Percentiles rank a stretch among this genome's conserved stretches.
These are phyloP conservation scores for Geotrichum citri-aurantii DNA, from an alignment of 1,139 yeast genomes.

Conservation along the genomic window DNA sequence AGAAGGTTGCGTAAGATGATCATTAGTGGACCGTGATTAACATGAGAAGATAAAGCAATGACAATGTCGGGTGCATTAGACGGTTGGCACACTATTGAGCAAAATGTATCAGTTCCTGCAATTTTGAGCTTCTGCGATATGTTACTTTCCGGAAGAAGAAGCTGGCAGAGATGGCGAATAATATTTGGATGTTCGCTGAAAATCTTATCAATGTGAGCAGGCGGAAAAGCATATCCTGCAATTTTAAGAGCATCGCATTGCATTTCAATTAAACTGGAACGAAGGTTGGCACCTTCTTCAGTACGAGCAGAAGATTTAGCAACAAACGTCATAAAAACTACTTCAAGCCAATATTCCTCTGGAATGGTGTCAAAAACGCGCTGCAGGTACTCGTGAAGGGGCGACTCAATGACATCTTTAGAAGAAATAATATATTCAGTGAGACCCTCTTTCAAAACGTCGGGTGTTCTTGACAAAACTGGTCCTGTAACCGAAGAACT, in stretches of 20 bases:
- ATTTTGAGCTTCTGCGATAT: constrained; percentile 47
- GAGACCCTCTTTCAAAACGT: constrained; percentile 27
- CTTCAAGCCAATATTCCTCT: constrained; percentile 55
- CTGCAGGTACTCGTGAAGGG: constrained; percentile 57
- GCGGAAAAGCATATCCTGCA: constrained; percentile 46
- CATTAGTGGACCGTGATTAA: constrained; percentile 76
- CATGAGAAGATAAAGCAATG: constrained; percentile 82
- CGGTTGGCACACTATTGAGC: constrained; percentile 62
- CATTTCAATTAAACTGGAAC: constrained; percentile 55
- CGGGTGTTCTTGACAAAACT: background rate
- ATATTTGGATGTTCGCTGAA: constrained; percentile 74
- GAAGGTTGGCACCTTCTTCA: constrained; percentile 47
- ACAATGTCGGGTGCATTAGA: constrained; percentile 74
- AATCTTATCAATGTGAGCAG: constrained; percentile 51
- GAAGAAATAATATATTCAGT: constrained; percentile 25
- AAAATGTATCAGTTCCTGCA: constrained; percentile 63
- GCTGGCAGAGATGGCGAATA: constrained; percentile 62
- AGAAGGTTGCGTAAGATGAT: constrained; percentile 62
- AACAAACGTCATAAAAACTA: constrained; percentile 54
- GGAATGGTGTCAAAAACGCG: constrained; percentile 58
- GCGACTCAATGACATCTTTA: constrained; percentile 26
- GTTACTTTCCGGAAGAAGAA: constrained; percentile 56
- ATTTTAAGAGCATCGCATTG: constrained; percentile 67
- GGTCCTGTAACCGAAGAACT: constrained; percentile 1
- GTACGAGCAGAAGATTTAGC: constrained; percentile 68